These are phyloP conservation scores for Penicillium hordei DNA, from an alignment of 2,329 filamentous ascomycete genomes.

Conservation along the genomic window DNA sequence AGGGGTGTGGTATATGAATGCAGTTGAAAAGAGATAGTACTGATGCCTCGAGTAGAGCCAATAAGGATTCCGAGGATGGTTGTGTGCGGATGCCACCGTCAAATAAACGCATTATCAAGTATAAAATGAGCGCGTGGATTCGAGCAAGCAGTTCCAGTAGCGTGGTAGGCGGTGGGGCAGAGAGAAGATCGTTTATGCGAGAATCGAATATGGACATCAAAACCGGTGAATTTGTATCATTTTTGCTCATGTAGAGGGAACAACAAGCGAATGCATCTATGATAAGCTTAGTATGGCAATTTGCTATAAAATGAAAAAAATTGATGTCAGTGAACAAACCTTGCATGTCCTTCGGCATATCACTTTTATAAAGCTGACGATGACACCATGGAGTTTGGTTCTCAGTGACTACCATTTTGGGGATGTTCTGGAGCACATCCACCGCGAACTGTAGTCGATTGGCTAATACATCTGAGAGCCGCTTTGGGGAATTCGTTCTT, in stretches of 20 bases:
- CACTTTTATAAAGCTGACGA: slow-evolving; percentile 50
- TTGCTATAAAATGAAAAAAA: not conserved
- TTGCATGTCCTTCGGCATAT: slow-evolving; percentile 55
- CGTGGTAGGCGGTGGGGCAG: slow-evolving; percentile 27
- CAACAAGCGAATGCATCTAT: slow-evolving; percentile 56
- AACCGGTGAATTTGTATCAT: slow-evolving; percentile 48
- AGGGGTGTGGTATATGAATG: slow-evolving; percentile 21
- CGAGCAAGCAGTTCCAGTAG: slow-evolving; percentile 42
- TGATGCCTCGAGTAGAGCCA: slow-evolving; percentile 27
- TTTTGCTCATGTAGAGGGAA: slow-evolving; percentile 55
- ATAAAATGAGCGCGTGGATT: slow-evolving; percentile 52
- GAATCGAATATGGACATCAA: slow-evolving; percentile 53
- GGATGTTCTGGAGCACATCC: slow-evolving; percentile 48
- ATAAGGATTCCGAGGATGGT: slow-evolving; percentile 40
- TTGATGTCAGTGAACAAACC: slow-evolving; percentile 33
- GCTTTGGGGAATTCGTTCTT: slow-evolving; percentile 7
- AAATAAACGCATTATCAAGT: slow-evolving; percentile 53
- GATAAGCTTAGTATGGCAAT: not conserved
- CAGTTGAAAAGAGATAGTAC: slow-evolving; percentile 20
- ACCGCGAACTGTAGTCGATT: slow-evolving; percentile 40
- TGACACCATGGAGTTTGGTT: slow-evolving; percentile 58
- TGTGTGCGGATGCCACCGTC: slow-evolving; percentile 47
- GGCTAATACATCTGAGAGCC: slow-evolving; percentile 23
- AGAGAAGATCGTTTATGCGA: slow-evolving; percentile 47
- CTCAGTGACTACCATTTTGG: slow-evolving; percentile 49